Conservation (phyloP, 1,139 yeast species). For the Citeromyces siamensis region DNA sequence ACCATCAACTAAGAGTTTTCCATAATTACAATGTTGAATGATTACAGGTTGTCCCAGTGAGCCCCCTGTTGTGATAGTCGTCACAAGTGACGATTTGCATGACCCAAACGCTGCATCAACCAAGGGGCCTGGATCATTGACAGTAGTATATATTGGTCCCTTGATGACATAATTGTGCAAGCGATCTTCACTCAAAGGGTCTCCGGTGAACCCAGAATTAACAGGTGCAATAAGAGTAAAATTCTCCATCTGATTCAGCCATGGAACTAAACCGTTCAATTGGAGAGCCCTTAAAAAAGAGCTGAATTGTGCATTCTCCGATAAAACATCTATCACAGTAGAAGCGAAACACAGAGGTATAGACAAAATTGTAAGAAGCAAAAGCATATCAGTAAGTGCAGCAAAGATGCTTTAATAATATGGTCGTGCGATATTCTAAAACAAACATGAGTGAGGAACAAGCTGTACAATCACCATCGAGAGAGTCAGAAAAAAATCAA, state of each 20-base stretch:
- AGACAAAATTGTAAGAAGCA: not conserved
- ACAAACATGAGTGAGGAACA: conserved; percentile 2
- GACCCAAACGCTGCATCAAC: not conserved
- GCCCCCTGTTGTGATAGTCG: conserved; percentile 14
- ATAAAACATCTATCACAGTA: conserved; percentile 66
- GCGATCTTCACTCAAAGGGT: not conserved
- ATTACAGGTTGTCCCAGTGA: conserved; percentile 12
- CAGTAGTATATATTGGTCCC: not conserved
- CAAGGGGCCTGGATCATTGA: not conserved
- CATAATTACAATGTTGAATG: conserved; percentile 3
- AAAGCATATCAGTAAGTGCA: not conserved
- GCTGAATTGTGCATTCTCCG: conserved; percentile 64
- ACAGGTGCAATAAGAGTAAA: conserved; percentile 79
- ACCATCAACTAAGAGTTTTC: conserved; percentile 28
- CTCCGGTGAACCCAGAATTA: conserved; percentile 54
- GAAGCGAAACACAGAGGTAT: conserved; percentile 19
- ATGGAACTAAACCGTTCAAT: conserved; percentile 53
- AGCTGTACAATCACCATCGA: not conserved
- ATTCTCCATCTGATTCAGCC: conserved; percentile 49
- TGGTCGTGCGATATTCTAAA: not conserved
- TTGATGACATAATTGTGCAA: not conserved
- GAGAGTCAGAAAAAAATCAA: conserved; percentile 4
- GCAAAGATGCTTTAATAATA: not conserved
- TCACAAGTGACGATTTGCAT: not conserved
- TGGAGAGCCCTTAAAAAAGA: conserved; percentile 57